phyloP scores from a whole-genome alignment of 2,329 filamentous ascomycete species.

The Apiospora kogelbergensis region DNA sequence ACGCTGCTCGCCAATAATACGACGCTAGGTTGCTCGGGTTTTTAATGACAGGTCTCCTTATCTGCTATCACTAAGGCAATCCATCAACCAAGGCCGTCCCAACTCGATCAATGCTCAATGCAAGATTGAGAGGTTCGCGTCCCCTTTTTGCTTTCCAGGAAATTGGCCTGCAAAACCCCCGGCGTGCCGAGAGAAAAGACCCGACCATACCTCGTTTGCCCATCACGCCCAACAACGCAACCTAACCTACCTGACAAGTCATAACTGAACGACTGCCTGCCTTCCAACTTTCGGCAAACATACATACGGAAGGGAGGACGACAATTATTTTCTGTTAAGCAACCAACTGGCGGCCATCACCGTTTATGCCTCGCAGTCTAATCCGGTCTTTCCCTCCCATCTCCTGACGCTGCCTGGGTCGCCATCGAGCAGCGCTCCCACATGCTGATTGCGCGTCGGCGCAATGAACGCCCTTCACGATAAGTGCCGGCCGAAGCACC shows the following conservation, averaged over 20 bases:
- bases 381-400: background rate
- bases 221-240: background rate
- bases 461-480: conserved; percentile 65
- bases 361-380: background rate
- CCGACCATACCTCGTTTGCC: background rate
- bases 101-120: background rate
- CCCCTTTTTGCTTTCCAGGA: conserved; percentile 4
- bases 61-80: background rate
- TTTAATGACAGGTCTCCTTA: conserved; percentile 6
- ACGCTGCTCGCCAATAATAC: background rate
- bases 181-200: background rate
- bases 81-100: background rate
- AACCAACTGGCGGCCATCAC: background rate
- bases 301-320: background rate
- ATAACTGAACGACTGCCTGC: background rate
- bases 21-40: background rate
- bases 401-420: background rate
- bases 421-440: background rate
- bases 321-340: background rate
- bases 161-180: background rate
- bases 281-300: background rate
- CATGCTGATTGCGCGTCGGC: conserved; percentile 22
- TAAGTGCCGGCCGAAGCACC: conserved; percentile 87
- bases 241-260: background rate
- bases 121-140: conserved; percentile 2